Evolutionary conservation across 495 filamentous ascomycete species (phyloP).

Genomic region (Hyaloscypha finlandica): DNA sequence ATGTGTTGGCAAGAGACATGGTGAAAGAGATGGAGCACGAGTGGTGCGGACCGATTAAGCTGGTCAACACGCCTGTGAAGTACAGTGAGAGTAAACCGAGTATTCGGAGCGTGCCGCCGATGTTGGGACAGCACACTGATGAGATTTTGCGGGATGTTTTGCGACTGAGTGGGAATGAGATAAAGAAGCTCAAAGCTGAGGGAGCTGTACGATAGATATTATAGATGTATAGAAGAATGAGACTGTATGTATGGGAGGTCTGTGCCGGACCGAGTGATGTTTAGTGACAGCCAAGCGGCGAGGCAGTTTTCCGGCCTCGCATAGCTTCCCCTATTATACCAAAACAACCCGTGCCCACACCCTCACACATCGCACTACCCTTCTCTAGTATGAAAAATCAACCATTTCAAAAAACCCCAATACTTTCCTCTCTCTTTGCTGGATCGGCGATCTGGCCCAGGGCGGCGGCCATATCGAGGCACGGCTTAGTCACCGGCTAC

Average conservation of each 20-base stretch:
- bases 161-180: constrained; percentile 61
- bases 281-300: background rate
- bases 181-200: constrained; percentile 61
- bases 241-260: background rate
- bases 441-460: background rate
- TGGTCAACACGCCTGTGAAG: constrained; percentile 96
- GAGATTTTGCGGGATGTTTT: constrained; percentile 74
- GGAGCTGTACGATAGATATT: constrained; percentile 68
- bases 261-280: background rate
- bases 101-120: constrained; percentile 80
- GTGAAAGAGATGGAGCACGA: constrained; percentile 83
- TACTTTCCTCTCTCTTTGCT: background rate
- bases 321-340: background rate
- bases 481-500: background rate
- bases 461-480: background rate
- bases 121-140: constrained; percentile 88
- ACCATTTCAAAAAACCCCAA: background rate
- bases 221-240: background rate
- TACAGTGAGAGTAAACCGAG: constrained; percentile 80
- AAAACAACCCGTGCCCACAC: background rate
- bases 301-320: background rate
- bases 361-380: background rate
- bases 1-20: constrained; percentile 86
- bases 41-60: constrained; percentile 78
- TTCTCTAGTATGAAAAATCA: too few relatives aligned